Base-by-base conservation (phyloP, 352 stramenopile genomes). In the Halophytophthora batemanensis region DNA sequence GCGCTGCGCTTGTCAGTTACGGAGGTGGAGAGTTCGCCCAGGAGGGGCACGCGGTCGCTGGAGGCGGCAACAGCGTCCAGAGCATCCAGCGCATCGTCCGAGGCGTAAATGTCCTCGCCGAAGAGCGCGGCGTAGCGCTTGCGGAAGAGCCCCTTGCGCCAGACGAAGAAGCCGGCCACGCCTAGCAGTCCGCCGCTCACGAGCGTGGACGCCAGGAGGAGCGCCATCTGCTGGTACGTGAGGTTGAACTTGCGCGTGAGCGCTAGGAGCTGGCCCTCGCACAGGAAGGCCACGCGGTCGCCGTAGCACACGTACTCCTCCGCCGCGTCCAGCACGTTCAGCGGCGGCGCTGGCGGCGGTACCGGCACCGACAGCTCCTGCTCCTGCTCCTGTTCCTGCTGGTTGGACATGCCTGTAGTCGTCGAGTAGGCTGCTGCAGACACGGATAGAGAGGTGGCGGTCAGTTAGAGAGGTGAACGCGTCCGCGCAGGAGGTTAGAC, bases 281-380 rank as follows among this genome's bases (percentile, higher is more conserved):
- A 88, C 14, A 90, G 61, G 45, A 90, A 77, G 33, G 68, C 82
- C 10, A 90, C 44, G 45, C 75, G 80, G 49, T 90, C 77, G 18
- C 80, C 80, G 34, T 88, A 90, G 64, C 80, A 83, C 58, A 90
- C 74, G 50, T 85, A 87, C 50, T 87, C 78, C 45, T 79, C 69
- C 43, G 60, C 44, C n/a, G n/a, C n/a, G 35, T 74, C 65, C 2
- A 31, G 52, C 48, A 59, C 55, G 1, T 11, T 43, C 6, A 34
- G 43, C 18, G 41, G 41, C 57, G 36, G 13, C 25, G 37, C 17
- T 38, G n/a, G 12, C n/a, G n/a, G n/a, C n/a, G n/a, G n/a, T n/a
- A n/a, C n/a, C n/a, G n/a, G n/a, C n/a, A n/a, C n/a, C n/a, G n/a
- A n/a, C n/a, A n/a, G n/a, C n/a, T n/a, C n/a, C n/a, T n/a, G n/a